These are phyloP conservation scores for Cicer yamashitae DNA, from an alignment of 306 rosid genomes.

Conservation along the genomic window DNA sequence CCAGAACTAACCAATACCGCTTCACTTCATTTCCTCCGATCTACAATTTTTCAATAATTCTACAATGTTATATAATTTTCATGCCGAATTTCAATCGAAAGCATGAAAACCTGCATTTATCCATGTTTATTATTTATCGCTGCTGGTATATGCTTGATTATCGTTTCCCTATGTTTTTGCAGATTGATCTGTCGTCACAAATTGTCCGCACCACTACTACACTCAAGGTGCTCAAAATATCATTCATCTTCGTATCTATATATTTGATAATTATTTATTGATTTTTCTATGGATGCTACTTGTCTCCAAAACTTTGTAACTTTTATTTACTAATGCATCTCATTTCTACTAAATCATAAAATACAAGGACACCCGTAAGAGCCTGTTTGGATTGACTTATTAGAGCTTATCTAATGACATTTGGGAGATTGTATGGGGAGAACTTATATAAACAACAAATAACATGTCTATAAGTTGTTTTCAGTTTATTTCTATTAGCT, in stretches of 20 bases:
- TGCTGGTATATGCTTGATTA: conserved; percentile 22
- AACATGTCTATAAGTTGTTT: too few relatives aligned
- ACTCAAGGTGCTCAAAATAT: conserved; percentile 64
- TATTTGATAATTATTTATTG: neutral
- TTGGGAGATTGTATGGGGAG: too few relatives aligned
- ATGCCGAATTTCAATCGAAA: neutral
- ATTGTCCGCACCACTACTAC: conserved; percentile 76
- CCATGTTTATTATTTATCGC: neutral
- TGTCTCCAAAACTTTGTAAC: conserved; percentile 18
- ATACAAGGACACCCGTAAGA: neutral
- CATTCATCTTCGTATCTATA: neutral
- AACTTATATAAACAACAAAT: too few relatives aligned
- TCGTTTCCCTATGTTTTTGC: conserved; percentile 42
- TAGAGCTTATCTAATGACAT: too few relatives aligned
- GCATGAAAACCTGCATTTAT: neutral
- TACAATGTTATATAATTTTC: neutral
- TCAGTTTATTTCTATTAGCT: too few relatives aligned
- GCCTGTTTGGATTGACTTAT: too few relatives aligned
- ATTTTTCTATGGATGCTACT: conserved; percentile 25
- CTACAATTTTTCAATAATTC: neutral
- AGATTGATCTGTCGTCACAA: conserved; percentile 94
- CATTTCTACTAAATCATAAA: conserved; percentile 1
- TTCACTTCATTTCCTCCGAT: conserved; percentile 40
- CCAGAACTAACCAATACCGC: neutral
- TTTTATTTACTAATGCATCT: neutral